Evolutionary conservation across 306 rosid genomes (phyloP), one percentile per base, ranked within the genome.

Genomic region (Coriaria nepalensis): DNA sequence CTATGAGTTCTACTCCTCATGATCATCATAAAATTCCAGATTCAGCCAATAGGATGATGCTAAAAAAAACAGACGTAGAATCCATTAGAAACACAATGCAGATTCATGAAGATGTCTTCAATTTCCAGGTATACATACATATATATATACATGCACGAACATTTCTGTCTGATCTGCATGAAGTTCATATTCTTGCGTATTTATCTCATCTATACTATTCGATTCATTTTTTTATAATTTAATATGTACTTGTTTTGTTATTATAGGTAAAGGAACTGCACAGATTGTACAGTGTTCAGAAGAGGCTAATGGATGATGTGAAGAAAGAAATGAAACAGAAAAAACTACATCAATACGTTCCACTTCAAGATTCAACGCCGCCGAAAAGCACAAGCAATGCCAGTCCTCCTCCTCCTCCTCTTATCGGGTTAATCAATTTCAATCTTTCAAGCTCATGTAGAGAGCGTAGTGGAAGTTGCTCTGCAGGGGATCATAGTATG

Each of bases 261-360:
- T 12, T 77, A 61, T 72, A 90, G 98, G 88, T 79, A 37, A 54
- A 68, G 51, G 98, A 90, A 55, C 94, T 90, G 35, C 98, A 90
- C 64, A 55, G 92, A 52, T 68, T 85, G 49, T 82, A 85, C 57
- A 73, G 56, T 15, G 85, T 79, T 50, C 98, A 90, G 60, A 90
- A 75, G 68, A 77, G 35, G 93, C 45, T 82, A 60, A 79, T 77
- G 98, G 74, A 63, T 15, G 94, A 84, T 45, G 47, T 72, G 46
- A 68, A 67, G 53, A 73, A 60, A 9, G 78, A 79, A 49, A 57
- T 15, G 8, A 73, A 68, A 41, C 75, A 68, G 56, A 68, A 65
- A 47, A 55, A 45, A 43, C 9, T 57, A 38, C 50, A 35, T 60
- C 63, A 40, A 69, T 53, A 39, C 55, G 42, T 47, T 66, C 47